Evolutionary conservation across 306 rosid genomes (phyloP).

Genomic region (Fragaria vesca): DNA sequence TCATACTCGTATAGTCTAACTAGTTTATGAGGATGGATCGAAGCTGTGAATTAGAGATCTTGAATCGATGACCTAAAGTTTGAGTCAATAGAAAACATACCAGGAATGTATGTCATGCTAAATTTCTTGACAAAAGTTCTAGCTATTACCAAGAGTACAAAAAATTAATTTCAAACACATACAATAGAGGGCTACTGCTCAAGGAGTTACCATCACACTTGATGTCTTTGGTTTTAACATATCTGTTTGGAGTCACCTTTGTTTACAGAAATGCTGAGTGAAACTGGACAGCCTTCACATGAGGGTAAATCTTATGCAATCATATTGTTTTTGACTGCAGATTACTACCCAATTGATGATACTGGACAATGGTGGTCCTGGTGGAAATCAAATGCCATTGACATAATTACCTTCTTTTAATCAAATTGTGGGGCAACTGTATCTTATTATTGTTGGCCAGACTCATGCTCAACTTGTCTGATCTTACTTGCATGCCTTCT

Average conservation of each 20-base stretch:
- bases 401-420: constrained; percentile 29
- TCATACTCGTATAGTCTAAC: background rate
- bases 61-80: background rate
- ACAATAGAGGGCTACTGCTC: background rate
- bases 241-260: background rate
- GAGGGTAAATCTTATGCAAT: constrained; percentile 21
- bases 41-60: background rate
- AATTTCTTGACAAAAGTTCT: background rate
- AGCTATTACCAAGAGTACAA: background rate
- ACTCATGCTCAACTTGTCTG: constrained; percentile 16
- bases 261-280: background rate
- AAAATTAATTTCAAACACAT: background rate
- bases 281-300: constrained; percentile 17
- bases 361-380: constrained; percentile 11
- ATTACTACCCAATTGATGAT: constrained; percentile 16
- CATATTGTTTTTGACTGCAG: constrained; percentile 19
- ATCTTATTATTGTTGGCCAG: constrained; percentile 13
- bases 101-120: background rate
- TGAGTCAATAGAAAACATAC: background rate
- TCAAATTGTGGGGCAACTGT: constrained; percentile 34
- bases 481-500: constrained; percentile 27
- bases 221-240: background rate
- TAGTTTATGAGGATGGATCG: background rate
- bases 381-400: background rate
- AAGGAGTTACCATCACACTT: background rate